phyloP scores from a whole-genome alignment of 306 rosid species.

The Cucumis sativus region DNA sequence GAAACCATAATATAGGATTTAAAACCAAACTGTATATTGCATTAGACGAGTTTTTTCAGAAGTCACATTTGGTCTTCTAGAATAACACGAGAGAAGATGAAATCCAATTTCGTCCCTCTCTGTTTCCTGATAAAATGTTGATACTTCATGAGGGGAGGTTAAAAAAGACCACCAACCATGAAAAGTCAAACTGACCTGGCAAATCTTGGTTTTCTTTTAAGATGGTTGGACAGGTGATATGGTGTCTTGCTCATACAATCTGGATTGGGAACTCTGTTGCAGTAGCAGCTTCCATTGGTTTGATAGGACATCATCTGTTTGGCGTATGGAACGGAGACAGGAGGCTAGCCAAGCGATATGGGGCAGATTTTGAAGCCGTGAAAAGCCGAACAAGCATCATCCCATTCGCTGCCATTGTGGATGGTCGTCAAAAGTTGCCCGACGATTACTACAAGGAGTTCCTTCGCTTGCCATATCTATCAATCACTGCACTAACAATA shows the following conservation, averaged over 20 bases:
- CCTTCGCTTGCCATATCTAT: constrained; percentile 63
- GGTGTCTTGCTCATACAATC: constrained; percentile 89
- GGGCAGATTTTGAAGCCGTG: constrained; percentile 50
- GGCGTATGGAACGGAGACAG: constrained; percentile 98
- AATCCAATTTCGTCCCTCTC: background rate
- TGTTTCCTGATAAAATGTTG: background rate
- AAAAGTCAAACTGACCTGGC: background rate
- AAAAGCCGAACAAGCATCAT: constrained; percentile 60
- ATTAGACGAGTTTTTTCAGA: background rate
- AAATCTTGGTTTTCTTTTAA: constrained; percentile 19
- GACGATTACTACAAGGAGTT: constrained; percentile 80
- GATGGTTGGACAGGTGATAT: constrained; percentile 92
- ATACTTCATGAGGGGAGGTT: background rate
- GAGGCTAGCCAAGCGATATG: constrained; percentile 45
- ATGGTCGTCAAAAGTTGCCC: constrained; percentile 79
- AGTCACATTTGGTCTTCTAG: background rate
- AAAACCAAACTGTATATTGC: background rate
- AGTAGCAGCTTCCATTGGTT: constrained; percentile 73
- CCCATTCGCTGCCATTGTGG: constrained; percentile 86
- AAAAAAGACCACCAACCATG: background rate
- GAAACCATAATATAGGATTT: background rate
- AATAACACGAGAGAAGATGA: background rate
- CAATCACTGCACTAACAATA: constrained; percentile 58
- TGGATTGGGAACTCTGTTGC: constrained; percentile 91
- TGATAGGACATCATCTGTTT: constrained; percentile 80